Evolutionary conservation across 2,329 filamentous ascomycete genomes (phyloP).

Genomic region (Elsinoe australis): DNA sequence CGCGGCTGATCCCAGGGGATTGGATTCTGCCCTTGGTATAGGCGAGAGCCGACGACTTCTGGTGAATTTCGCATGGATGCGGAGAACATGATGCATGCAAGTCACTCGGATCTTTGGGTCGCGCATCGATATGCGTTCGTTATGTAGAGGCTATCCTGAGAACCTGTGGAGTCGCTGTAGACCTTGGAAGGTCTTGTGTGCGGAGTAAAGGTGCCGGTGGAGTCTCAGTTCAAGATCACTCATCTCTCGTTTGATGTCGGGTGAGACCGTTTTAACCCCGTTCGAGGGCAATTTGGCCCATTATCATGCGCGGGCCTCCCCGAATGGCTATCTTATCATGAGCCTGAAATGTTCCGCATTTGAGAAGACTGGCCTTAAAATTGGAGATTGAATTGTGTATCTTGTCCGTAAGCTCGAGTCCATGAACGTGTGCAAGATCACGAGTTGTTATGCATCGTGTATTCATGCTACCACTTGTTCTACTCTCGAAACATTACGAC

Average conservation of each 20-base stretch:
- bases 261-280: conserved; percentile 4
- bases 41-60: conserved; percentile 6
- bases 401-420: too few relatives aligned
- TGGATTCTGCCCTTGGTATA: too few relatives aligned
- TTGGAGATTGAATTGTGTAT: too few relatives aligned
- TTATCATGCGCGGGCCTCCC: conserved; percentile 3
- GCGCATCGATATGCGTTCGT: background rate
- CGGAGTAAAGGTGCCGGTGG: background rate
- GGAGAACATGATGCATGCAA: conserved; percentile 6
- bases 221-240: conserved; percentile 2
- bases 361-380: too few relatives aligned
- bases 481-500: too few relatives aligned
- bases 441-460: too few relatives aligned
- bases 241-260: background rate
- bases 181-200: background rate
- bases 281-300: background rate
- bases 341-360: too few relatives aligned
- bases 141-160: background rate
- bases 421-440: too few relatives aligned
- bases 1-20: conserved; percentile 7
- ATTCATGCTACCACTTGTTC: too few relatives aligned
- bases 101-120: background rate
- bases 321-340: conserved; percentile 5
- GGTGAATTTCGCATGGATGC: background rate
- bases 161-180: conserved; percentile 2